Evolutionary conservation across 2,329 filamentous ascomycete genomes (phyloP).

Genomic region (Scleromitrula shiraiana): DNA sequence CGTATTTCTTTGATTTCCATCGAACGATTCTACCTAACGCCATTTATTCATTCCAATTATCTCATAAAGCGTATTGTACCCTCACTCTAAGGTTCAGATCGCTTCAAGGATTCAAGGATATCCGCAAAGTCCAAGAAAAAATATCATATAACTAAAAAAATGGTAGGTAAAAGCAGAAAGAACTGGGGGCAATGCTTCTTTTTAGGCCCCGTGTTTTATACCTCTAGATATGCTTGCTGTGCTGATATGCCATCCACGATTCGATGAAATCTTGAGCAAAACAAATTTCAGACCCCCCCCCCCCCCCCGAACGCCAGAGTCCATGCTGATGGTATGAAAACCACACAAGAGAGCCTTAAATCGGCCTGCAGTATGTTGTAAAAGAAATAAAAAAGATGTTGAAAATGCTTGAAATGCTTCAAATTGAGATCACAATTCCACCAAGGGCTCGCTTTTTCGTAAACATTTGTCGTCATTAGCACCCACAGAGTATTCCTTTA

Average conservation of each 20-base stretch:
- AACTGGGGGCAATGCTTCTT: not conserved
- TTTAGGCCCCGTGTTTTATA: not conserved
- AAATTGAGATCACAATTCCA: conserved; percentile 4
- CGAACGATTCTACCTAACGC: conserved; percentile 10
- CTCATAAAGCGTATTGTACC: conserved; percentile 1
- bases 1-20: not conserved
- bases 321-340: conserved; percentile 16
- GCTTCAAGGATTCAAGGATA: not conserved
- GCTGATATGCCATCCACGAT: conserved; percentile 1
- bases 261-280: not conserved
- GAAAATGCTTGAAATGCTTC: conserved; percentile 1
- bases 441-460: conserved; percentile 6
- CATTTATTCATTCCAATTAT: conserved; percentile 1
- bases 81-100: conserved; percentile 4
- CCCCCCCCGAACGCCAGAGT: conserved; percentile 21
- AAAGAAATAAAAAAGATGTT: conserved; percentile 5
- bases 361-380: conserved; percentile 10
- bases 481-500: conserved; percentile 30
- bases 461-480: conserved; percentile 8
- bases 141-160: conserved; percentile 2
- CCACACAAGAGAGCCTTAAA: conserved; percentile 18
- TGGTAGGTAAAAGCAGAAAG: conserved; percentile 2
- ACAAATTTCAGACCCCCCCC: conserved; percentile 9
- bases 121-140: not conserved
- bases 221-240: conserved; percentile 5